Evolutionary conservation across 1,284 basidiomycete species (phyloP).

Genomic region (Ganoderma resinaceum): DNA sequence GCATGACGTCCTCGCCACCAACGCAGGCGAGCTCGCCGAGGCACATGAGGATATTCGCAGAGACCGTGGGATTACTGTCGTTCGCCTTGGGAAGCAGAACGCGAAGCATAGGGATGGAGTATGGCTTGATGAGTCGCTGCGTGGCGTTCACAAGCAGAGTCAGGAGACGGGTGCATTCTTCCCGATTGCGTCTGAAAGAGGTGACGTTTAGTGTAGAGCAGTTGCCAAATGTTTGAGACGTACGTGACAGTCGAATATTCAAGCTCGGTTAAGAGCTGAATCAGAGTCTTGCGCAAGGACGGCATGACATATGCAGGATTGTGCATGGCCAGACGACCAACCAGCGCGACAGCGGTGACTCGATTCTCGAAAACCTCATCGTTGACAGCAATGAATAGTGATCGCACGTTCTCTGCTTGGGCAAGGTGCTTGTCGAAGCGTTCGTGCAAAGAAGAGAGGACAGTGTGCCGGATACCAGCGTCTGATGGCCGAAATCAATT

Average conservation of each 20-base stretch:
- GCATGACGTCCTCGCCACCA: slow-evolving; percentile 91
- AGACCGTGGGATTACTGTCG: slow-evolving; percentile 87
- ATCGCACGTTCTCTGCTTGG: slow-evolving; percentile 97
- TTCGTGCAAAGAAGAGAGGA: slow-evolving; percentile 89
- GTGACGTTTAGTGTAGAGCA: not conserved
- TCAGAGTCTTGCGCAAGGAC: slow-evolving; percentile 93
- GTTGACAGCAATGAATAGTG: slow-evolving; percentile 96
- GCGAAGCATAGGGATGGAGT: slow-evolving; percentile 95
- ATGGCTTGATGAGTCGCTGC: slow-evolving; percentile 94
- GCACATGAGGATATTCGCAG: slow-evolving; percentile 93
- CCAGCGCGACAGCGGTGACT: slow-evolving; percentile 88
- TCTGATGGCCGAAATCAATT: slow-evolving; percentile 53
- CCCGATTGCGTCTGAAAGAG: slow-evolving; percentile 74
- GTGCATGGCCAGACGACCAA: slow-evolving; percentile 93
- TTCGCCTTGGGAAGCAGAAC: slow-evolving; percentile 91
- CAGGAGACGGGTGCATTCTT: slow-evolving; percentile 91
- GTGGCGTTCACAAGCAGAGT: slow-evolving; percentile 91
- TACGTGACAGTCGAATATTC: slow-evolving; percentile 95
- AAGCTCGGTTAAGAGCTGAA: slow-evolving; percentile 96
- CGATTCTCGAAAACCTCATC: slow-evolving; percentile 97
- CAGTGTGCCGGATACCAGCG: slow-evolving; percentile 85
- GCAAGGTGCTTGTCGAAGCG: slow-evolving; percentile 99
- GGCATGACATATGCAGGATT: slow-evolving; percentile 99
- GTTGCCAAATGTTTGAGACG: slow-evolving; percentile 5
- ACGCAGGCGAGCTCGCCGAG: slow-evolving; percentile 95